phyloP scores from a whole-genome alignment of 106 monocot species.

The Dactylorhiza incarnata region DNA sequence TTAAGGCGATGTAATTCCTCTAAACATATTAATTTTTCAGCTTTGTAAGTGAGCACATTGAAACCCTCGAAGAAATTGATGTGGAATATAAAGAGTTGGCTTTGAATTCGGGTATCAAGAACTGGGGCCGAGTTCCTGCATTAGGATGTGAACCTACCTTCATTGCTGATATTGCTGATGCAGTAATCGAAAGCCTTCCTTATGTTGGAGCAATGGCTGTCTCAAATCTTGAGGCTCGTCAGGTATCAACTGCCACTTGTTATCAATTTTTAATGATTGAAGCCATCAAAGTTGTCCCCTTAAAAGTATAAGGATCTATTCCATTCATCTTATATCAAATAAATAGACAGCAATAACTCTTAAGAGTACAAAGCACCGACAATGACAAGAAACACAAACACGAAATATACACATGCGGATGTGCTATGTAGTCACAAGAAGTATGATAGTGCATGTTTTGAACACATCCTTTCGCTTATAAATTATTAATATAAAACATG shows the following conservation, averaged over 20 bases:
- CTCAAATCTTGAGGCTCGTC: slow-evolving; percentile 95
- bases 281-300: background rate
- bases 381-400: no score
- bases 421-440: no score
- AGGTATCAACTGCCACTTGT: slow-evolving; percentile 40
- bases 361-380: no score
- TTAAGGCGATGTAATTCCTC: background rate
- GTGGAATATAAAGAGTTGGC: slow-evolving; percentile 97
- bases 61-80: slow-evolving; percentile 99
- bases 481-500: no score
- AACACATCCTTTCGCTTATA: no score
- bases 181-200: slow-evolving; percentile 96
- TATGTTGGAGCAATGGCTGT: slow-evolving; percentile 99
- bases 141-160: slow-evolving; percentile 92
- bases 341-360: no score
- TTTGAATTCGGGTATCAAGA: slow-evolving; percentile 66
- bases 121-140: slow-evolving; percentile 98
- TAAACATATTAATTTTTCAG: slow-evolving; percentile 22
- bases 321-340: background rate
- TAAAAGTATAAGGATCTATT: background rate
- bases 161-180: slow-evolving; percentile 93
- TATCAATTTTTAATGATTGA: background rate
- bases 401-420: no score
- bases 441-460: no score
- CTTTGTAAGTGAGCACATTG: slow-evolving; percentile 99